A percentile compares a stretch with the other conserved stretches of the same genome.
Evolutionary conservation across 192 early-diverging fungal species (phyloP).

Genomic region (Coemansia erecta): DNA sequence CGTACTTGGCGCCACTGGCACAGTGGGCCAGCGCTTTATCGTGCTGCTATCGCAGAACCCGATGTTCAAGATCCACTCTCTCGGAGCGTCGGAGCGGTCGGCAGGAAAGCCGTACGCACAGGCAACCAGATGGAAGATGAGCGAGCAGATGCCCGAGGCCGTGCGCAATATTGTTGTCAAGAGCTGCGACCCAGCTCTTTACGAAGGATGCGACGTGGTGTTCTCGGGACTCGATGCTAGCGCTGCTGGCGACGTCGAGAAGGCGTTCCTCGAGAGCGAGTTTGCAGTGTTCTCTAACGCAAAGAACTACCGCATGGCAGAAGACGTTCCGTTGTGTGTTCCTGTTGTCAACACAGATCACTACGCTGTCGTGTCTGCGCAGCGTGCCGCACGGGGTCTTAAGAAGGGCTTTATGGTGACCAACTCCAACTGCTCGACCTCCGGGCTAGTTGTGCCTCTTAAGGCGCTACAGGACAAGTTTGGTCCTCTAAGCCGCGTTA

Average conservation of each 20-base stretch:
- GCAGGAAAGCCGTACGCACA: slow-evolving; percentile 81
- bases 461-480: slow-evolving; percentile 89
- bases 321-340: slow-evolving; percentile 88
- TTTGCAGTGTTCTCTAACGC: slow-evolving; percentile 95
- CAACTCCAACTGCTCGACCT: slow-evolving; percentile 99
- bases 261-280: slow-evolving; percentile 82
- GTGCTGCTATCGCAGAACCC: slow-evolving; percentile 85
- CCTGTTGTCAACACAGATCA: slow-evolving; percentile 90
- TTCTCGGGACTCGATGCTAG: slow-evolving; percentile 95
- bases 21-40: slow-evolving; percentile 97
- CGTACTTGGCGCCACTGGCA: slow-evolving; percentile 96
- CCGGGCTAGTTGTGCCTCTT: slow-evolving; percentile 87
- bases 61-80: slow-evolving; percentile 77
- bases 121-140: slow-evolving; percentile 88
- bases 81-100: slow-evolving; percentile 89
- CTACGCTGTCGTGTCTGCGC: slow-evolving; percentile 76
- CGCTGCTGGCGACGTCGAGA: slow-evolving; percentile 94
- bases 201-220: slow-evolving; percentile 80
- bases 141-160: slow-evolving; percentile 64
- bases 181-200: slow-evolving; percentile 72
- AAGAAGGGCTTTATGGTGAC: slow-evolving; percentile 88
- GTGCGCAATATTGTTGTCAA: slow-evolving; percentile 61
- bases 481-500: slow-evolving; percentile 76
- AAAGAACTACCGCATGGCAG: slow-evolving; percentile 92
- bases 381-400: slow-evolving; percentile 59